Conservation (phyloP, 257 asterid species). For the Cinchona pubescens region DNA sequence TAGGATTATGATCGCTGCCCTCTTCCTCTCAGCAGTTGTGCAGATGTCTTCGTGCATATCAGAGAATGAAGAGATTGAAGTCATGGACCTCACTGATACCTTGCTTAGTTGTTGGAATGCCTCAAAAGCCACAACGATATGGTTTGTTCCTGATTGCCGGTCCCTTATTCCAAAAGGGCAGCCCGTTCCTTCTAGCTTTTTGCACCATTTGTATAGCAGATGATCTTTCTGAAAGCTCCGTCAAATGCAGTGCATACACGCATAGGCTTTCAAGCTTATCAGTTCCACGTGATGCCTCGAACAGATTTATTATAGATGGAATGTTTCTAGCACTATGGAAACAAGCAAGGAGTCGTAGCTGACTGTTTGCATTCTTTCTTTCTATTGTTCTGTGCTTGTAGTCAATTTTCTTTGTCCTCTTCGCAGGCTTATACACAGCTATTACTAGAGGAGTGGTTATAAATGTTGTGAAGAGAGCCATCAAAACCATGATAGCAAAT, state of each 20-base stretch:
- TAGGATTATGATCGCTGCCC: slow-evolving; percentile 41
- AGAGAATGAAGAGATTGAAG: slow-evolving; percentile 47
- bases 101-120: slow-evolving; percentile 44
- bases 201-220: slow-evolving; percentile 63
- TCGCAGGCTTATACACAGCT: slow-evolving; percentile 54
- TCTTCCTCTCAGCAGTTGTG: slow-evolving; percentile 38
- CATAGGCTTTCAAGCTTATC: slow-evolving; percentile 43
- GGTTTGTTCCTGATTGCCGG: slow-evolving; percentile 30
- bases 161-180: slow-evolving; percentile 45
- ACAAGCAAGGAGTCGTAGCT: slow-evolving; percentile 47
- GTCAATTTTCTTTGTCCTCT: slow-evolving; percentile 15
- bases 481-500: slow-evolving; percentile 58
- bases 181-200: slow-evolving; percentile 42
- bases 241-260: slow-evolving; percentile 56
- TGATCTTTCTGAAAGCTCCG: slow-evolving; percentile 58
- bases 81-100: slow-evolving; percentile 43
- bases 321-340: slow-evolving; percentile 49
- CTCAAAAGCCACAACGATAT: slow-evolving; percentile 55
- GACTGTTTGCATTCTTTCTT: slow-evolving; percentile 31
- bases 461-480: slow-evolving; percentile 64
- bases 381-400: slow-evolving; percentile 48
- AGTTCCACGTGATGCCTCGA: slow-evolving; percentile 54
- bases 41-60: slow-evolving; percentile 55
- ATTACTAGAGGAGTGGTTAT: slow-evolving; percentile 54
- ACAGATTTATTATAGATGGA: slow-evolving; percentile 50